A percentile compares a stretch with the other conserved stretches of the same genome.
Conservation (phyloP, 345 rosid species). For the Euclidium syriacum region DNA sequence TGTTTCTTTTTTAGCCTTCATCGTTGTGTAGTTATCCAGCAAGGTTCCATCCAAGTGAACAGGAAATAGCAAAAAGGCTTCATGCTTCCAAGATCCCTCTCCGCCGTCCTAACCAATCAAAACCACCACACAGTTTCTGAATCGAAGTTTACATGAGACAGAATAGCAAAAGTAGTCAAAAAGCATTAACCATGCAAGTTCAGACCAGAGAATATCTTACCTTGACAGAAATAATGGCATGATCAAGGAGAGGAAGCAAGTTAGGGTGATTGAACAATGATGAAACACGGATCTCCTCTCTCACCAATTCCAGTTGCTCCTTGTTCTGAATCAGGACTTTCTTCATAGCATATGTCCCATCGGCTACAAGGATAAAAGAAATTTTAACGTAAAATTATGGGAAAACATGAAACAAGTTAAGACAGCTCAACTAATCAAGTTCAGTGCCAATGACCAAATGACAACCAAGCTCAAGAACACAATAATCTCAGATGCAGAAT, state of each 20-base stretch:
- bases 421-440: not conserved
- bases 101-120: conserved; percentile 50
- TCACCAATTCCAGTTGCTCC: conserved; percentile 83
- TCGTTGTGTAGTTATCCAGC: conserved; percentile 67
- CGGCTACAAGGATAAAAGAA: conserved; percentile 39
- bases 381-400: not conserved
- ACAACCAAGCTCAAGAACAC: not conserved
- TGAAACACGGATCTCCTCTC: conserved; percentile 91
- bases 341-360: conserved; percentile 95
- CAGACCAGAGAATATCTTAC: conserved; percentile 31
- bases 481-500: not conserved
- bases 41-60: conserved; percentile 96
- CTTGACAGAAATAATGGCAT: conserved; percentile 86
- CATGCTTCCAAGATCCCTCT: conserved; percentile 82
- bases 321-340: conserved; percentile 86
- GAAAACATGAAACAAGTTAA: not conserved
- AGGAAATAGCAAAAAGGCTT: conserved; percentile 94
- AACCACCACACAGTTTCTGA: conserved; percentile 14
- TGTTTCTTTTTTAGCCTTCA: conserved; percentile 84
- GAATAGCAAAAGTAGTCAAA: not conserved
- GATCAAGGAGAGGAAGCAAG: conserved; percentile 95
- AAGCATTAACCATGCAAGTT: not conserved
- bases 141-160: not conserved
- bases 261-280: conserved; percentile 82
- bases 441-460: not conserved